Evolutionary conservation across 2,329 filamentous ascomycete species (phyloP).

Genomic region (Pleochaeta shiraiana): DNA sequence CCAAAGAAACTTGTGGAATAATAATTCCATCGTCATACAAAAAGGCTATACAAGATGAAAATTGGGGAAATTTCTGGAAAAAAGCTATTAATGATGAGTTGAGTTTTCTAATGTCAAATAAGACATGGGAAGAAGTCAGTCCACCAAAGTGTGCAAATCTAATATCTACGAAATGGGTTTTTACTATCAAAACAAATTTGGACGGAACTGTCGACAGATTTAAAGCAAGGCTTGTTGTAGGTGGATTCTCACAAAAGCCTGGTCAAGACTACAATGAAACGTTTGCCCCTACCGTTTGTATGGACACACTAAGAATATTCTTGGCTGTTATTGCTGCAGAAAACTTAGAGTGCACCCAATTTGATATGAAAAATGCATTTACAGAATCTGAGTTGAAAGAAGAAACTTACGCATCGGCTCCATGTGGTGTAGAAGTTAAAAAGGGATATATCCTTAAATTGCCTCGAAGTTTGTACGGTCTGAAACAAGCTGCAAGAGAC

Average conservation of each 20-base stretch:
- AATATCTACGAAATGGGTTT: neutral
- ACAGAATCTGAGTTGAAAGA: constrained; percentile 3
- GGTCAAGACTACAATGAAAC: constrained; percentile 1
- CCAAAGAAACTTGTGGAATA: neutral
- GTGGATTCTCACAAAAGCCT: neutral
- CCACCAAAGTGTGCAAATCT: neutral
- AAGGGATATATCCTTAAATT: neutral
- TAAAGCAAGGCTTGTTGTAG: neutral
- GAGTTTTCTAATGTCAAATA: neutral
- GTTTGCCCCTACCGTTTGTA: neutral
- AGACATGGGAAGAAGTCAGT: neutral
- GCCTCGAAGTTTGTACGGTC: neutral
- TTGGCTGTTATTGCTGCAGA: neutral
- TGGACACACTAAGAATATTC: neutral
- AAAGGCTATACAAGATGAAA: neutral
- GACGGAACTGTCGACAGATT: neutral
- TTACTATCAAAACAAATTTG: neutral
- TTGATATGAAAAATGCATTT: neutral
- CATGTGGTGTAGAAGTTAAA: neutral
- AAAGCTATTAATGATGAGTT: neutral
- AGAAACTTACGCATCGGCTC: neutral
- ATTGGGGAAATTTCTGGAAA: neutral
- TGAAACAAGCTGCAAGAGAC: neutral
- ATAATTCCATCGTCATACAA: neutral
- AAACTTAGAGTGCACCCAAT: neutral